Evolutionary conservation across 1,284 basidiomycete species (phyloP).

Genomic region (Rhodotorula sp.): DNA sequence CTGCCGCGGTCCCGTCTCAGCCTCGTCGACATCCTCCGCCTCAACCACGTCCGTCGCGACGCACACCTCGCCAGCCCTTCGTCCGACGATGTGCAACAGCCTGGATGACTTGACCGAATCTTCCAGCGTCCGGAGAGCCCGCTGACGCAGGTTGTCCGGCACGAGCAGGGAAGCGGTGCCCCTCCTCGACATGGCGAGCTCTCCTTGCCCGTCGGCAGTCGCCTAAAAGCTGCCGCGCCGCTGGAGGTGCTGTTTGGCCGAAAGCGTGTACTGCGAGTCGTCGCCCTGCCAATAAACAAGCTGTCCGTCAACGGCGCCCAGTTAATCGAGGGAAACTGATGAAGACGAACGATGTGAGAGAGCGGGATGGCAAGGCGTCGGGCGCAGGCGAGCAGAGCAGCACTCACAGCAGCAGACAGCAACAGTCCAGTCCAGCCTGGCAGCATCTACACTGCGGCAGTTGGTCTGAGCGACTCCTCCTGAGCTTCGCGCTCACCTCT

Average conservation of each 20-base stretch:
- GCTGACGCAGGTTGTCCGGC: neutral
- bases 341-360: constrained; percentile 12
- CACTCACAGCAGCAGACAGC: neutral
- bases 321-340: neutral
- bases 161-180: neutral
- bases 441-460: neutral
- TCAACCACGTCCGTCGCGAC: neutral
- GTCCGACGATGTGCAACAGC: neutral
- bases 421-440: constrained; percentile 4
- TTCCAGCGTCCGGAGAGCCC: no score
- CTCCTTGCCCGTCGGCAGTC: no score
- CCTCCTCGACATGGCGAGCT: no score
- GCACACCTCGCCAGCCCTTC: neutral
- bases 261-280: constrained; percentile 24
- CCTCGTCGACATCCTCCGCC: no score
- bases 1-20: neutral
- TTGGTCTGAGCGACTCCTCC: neutral
- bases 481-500: neutral
- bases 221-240: constrained; percentile 33
- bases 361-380: constrained; percentile 9
- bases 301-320: neutral
- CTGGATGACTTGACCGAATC: neutral
- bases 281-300: constrained; percentile 7
- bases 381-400: neutral
- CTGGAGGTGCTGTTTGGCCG: constrained; percentile 26